Evolutionary conservation across 768 basidiomycete genomes (phyloP).

Genomic region (Dioszegia aurantiaca): DNA sequence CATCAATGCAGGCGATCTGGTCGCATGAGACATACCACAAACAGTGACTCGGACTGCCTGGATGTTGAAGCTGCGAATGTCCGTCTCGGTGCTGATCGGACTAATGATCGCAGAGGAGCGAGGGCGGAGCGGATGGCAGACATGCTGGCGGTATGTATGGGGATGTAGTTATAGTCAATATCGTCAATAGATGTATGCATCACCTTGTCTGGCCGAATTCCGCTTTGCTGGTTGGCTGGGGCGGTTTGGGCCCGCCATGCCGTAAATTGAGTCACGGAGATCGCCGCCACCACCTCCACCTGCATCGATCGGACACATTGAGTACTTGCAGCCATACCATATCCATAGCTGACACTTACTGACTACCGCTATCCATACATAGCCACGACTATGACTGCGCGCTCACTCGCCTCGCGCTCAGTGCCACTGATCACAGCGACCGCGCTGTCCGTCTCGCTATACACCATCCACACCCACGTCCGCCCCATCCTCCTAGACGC

Average conservation of each 20-base stretch:
- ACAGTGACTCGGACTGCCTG: conserved; percentile 75
- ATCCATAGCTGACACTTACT: too few relatives aligned
- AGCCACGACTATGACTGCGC: conserved; percentile 27
- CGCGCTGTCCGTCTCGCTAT: conserved; percentile 31
- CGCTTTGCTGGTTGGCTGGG: conserved; percentile 9
- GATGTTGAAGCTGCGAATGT: conserved; percentile 54
- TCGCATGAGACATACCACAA: conserved; percentile 63
- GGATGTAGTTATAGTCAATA: background rate
- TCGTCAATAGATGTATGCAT: too few relatives aligned
- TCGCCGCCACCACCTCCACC: conserved; percentile 12
- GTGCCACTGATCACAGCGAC: conserved; percentile 34
- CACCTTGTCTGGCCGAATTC: too few relatives aligned
- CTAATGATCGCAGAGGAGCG: conserved; percentile 18
- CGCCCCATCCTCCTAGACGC: conserved; percentile 12
- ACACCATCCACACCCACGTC: conserved; percentile 25
- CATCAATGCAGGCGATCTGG: background rate
- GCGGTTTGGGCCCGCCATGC: background rate
- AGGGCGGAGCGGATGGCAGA: conserved; percentile 34
- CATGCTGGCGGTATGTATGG: conserved; percentile 9
- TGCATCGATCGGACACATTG: background rate
- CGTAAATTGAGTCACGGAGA: background rate
- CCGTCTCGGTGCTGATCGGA: conserved; percentile 24
- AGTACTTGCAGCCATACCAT: background rate
- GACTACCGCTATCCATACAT: conserved; percentile 4
- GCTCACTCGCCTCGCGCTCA: conserved; percentile 26